Evolutionary conservation across 2,329 filamentous ascomycete genomes (phyloP).

Genomic region (Botryotinia narcissicola): DNA sequence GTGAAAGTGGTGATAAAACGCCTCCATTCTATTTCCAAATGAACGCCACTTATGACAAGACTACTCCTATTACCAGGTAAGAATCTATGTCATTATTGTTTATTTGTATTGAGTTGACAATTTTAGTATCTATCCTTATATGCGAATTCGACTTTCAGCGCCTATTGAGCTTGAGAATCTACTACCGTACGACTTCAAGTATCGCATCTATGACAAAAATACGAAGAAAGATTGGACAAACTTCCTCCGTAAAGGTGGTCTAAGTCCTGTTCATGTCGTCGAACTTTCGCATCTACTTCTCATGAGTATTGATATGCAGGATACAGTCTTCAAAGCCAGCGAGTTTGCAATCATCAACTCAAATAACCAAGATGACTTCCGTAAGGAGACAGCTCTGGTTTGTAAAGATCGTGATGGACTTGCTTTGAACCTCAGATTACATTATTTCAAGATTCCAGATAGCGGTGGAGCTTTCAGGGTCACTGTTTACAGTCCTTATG

Average conservation of each 20-base stretch:
- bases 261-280: conserved; percentile 95
- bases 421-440: conserved; percentile 75
- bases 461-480: conserved; percentile 96
- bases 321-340: conserved; percentile 89
- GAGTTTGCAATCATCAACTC: conserved; percentile 98
- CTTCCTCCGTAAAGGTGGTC: conserved; percentile 91
- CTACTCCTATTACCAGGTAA: conserved; percentile 75
- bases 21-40: conserved; percentile 96
- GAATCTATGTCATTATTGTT: conserved; percentile 25
- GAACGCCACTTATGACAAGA: conserved; percentile 79
- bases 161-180: conserved; percentile 94
- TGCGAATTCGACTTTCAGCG: conserved; percentile 87
- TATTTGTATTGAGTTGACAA: conserved; percentile 37
- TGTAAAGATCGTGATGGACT: conserved; percentile 84
- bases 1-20: conserved; percentile 72
- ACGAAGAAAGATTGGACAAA: conserved; percentile 99
- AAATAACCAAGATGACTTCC: conserved; percentile 82
- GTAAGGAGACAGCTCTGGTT: conserved; percentile 72
- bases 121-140: conserved; percentile 79
- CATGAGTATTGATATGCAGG: conserved; percentile 93
- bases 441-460: conserved; percentile 87
- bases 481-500: conserved; percentile 90
- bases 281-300: conserved; percentile 91
- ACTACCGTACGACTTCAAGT: conserved; percentile 97
- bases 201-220: conserved; percentile 97